Conservation (phyloP, 768 basidiomycete genomes). For the Lentinula aciculospora region DNA sequence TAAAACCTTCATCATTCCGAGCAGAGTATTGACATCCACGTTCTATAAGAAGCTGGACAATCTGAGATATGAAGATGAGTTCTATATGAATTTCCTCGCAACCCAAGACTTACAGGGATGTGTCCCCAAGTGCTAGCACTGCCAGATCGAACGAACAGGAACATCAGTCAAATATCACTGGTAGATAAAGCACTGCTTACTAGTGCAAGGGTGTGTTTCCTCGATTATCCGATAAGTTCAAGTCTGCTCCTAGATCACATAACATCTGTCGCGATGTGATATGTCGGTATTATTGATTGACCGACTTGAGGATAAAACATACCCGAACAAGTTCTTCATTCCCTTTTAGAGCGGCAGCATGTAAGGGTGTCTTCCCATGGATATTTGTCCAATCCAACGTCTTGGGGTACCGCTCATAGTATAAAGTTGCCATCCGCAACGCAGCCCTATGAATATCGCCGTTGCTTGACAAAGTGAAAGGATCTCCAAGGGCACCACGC, state of each 20-base stretch:
- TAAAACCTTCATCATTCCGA: conserved; percentile 88
- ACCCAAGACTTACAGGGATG: conserved; percentile 49
- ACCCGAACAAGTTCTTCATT: conserved; percentile 88
- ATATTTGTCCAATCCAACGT: conserved; percentile 91
- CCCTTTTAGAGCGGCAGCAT: conserved; percentile 82
- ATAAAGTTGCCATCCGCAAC: conserved; percentile 81
- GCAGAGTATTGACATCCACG: conserved; percentile 80
- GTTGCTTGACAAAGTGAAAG: conserved; percentile 41
- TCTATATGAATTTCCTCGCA: neutral
- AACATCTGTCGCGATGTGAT: conserved; percentile 58
- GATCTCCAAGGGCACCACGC: conserved; percentile 43
- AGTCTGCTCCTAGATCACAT: conserved; percentile 86
- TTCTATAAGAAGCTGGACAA: conserved; percentile 84
- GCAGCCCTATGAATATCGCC: conserved; percentile 66
- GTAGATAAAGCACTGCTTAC: conserved; percentile 38
- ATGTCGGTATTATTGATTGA: conserved; percentile 3
- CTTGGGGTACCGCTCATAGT: conserved; percentile 81
- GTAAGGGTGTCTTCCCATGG: conserved; percentile 86
- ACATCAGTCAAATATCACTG: neutral
- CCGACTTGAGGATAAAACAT: conserved; percentile 11
- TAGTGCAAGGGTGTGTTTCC: conserved; percentile 93
- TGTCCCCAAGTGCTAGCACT: conserved; percentile 90
- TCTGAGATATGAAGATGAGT: conserved; percentile 28
- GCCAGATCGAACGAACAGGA: conserved; percentile 8
- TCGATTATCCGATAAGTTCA: conserved; percentile 84